A percentile compares a stretch with the other conserved stretches of the same genome.
These are phyloP conservation scores for Cynara cardunculus DNA, from an alignment of 129 eudicot species.

Conservation along the genomic window DNA sequence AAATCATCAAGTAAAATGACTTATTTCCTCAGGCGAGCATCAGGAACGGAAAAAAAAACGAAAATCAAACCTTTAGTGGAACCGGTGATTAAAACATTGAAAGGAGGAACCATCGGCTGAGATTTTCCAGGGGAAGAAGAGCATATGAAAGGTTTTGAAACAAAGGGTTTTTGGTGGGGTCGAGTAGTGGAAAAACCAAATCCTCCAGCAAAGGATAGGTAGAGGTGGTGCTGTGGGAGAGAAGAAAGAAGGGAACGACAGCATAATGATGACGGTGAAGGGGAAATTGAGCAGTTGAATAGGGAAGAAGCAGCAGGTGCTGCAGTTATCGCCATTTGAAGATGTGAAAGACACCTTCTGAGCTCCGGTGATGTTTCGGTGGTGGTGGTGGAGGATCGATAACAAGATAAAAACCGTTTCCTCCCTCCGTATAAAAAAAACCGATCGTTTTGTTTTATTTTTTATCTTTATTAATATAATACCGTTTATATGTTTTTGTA, in stretches of 20 bases:
- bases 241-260: conserved; percentile 13
- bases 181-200: background rate
- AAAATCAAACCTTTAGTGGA: conserved; percentile 65
- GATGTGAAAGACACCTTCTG: conserved; percentile 2
- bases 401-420: conserved; percentile 9
- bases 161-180: conserved; percentile 1
- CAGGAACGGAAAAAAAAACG: background rate
- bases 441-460: too few relatives aligned
- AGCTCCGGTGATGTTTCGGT: conserved; percentile 21
- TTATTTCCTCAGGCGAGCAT: background rate
- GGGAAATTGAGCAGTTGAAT: background rate
- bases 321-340: conserved; percentile 32
- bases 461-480: too few relatives aligned
- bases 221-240: conserved; percentile 3
- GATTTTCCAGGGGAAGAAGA: conserved; percentile 1
- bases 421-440: background rate
- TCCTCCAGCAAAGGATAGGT: background rate
- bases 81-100: conserved; percentile 82
- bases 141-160: conserved; percentile 7
- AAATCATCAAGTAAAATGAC: background rate
- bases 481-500: too few relatives aligned
- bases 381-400: conserved; percentile 7
- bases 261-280: conserved; percentile 1
- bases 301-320: background rate
- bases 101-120: conserved; percentile 86